These are phyloP conservation scores for Hippophae tibetana DNA, from an alignment of 306 rosid genomes.

Conservation along the genomic window DNA sequence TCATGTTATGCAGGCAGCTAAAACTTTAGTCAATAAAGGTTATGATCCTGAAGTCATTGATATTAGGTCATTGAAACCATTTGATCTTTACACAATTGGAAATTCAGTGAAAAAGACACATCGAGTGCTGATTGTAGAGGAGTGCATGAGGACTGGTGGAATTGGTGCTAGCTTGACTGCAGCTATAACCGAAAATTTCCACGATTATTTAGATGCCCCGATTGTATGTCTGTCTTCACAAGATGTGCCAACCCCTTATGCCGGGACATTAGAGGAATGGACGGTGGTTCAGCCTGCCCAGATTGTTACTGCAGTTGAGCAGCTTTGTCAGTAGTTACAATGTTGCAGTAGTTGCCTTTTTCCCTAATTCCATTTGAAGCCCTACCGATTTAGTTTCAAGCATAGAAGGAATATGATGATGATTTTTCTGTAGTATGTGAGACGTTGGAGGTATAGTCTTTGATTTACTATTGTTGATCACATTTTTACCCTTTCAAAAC, in stretches of 20 bases:
- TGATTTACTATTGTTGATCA: too few relatives aligned
- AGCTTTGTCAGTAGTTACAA: slow-evolving; percentile 49
- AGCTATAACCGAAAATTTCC: slow-evolving; percentile 75
- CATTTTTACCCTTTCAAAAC: too few relatives aligned
- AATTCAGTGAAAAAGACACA: slow-evolving; percentile 90
- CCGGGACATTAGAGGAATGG: slow-evolving; percentile 83
- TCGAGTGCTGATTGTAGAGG: slow-evolving; percentile 81
- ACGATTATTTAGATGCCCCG: slow-evolving; percentile 94
- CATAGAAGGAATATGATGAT: too few relatives aligned
- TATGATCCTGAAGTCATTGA: slow-evolving; percentile 93
- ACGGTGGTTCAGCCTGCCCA: slow-evolving; percentile 95
- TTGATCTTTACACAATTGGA: slow-evolving; percentile 81
- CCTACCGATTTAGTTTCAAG: too few relatives aligned
- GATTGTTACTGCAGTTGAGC: slow-evolving; percentile 83
- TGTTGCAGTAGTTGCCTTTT: slow-evolving; percentile 1
- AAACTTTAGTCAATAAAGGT: slow-evolving; percentile 89
- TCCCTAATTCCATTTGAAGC: too few relatives aligned
- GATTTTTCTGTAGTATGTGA: too few relatives aligned
- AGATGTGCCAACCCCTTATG: slow-evolving; percentile 95
- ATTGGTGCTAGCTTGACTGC: slow-evolving; percentile 90
- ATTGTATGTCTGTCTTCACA: slow-evolving; percentile 79
- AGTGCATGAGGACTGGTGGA: slow-evolving; percentile 95
- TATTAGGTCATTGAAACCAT: slow-evolving; percentile 89
- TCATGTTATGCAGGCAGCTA: slow-evolving; percentile 98
- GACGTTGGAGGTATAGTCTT: too few relatives aligned